Evolutionary conservation across 2,329 filamentous ascomycete species (phyloP), one percentile per base, ranked within the genome.

Genomic region (Trichoderma endophyticum): DNA sequence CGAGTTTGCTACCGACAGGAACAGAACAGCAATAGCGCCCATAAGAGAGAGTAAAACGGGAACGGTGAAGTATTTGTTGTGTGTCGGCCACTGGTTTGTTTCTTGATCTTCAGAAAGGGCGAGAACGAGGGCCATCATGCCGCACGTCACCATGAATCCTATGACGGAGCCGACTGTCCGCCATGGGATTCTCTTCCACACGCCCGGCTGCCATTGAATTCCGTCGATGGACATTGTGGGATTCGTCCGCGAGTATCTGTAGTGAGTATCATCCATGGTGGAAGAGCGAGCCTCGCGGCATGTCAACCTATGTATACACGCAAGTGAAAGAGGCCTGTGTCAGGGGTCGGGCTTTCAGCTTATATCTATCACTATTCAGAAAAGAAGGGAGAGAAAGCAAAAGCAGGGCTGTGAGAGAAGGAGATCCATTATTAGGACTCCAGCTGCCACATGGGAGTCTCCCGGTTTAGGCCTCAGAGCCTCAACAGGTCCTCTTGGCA

Each of bases 181-280:
- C 68, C 68, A 71, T 48, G 68, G 68, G 5, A 43, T 18, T 71
- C 61, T 43, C 26, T n/a, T 65, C 68, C 69, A 71, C 2, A 65
- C 14, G 2, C 69, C 69, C 3, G 69, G 69, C n/a, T 65, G 21
- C 69, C 69, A 71, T 14, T 15, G 69, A n/a, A 71, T 71, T 6
- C 67, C 57, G 15, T 62, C 39, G 21, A 39, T 30, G 9, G 24
- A 36, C 36, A 69, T 69, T 26, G 15, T 28, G 8, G 12, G n/a
- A 24, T 24, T 11, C 15, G 26, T 9, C 2, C 36, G 8, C 28
- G 36, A 59, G 18, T 32, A 28, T 60, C 6, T 1, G 36, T 26
- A 36, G 36, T 56, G 6, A 9, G 12, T 26, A 14, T 28, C 5
- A 6, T 14, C 24, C 14, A 28, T 39, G 28, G 26, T 34, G 56